Conservation (phyloP, 768 basidiomycete genomes). For the Tremella mesenterica region DNA sequence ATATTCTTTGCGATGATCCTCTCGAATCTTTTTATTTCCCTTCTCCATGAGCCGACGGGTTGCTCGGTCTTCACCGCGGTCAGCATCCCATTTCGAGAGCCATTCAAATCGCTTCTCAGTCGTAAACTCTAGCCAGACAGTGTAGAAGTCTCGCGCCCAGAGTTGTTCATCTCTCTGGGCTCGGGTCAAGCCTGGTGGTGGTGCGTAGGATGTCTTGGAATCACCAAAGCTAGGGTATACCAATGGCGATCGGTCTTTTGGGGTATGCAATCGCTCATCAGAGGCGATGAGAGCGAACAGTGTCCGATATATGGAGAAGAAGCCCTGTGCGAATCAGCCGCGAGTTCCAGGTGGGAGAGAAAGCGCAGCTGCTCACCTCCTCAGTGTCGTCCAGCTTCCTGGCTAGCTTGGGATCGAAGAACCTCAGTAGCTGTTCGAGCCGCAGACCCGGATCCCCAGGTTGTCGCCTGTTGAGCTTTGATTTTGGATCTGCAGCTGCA, state of each 20-base stretch:
- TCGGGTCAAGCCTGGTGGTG: slow-evolving; percentile 31
- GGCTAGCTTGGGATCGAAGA: slow-evolving; percentile 56
- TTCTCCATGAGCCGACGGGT: slow-evolving; percentile 87
- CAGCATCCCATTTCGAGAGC: slow-evolving; percentile 72
- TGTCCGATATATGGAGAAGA: slow-evolving; percentile 80
- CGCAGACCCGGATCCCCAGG: slow-evolving; percentile 67
- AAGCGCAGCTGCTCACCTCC: slow-evolving; percentile 47
- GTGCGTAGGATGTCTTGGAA: slow-evolving; percentile 64
- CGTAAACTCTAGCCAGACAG: slow-evolving; percentile 73
- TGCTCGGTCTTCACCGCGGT: slow-evolving; percentile 77
- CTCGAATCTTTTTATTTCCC: slow-evolving; percentile 86
- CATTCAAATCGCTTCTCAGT: slow-evolving; percentile 83
- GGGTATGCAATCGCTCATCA: slow-evolving; percentile 59
- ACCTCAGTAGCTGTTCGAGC: slow-evolving; percentile 67
- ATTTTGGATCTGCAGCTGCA: slow-evolving; percentile 46
- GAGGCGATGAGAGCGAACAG: slow-evolving; percentile 72
- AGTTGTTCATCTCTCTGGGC: slow-evolving; percentile 48
- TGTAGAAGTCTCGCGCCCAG: slow-evolving; percentile 69
- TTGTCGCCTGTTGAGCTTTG: slow-evolving; percentile 45
- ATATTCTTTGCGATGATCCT: slow-evolving; percentile 79
- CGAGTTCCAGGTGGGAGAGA: not conserved
- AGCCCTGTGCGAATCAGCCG: slow-evolving; percentile 53
- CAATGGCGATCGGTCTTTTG: slow-evolving; percentile 23
- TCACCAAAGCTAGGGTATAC: slow-evolving; percentile 77
- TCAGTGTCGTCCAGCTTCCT: slow-evolving; percentile 47